Evolutionary conservation across 1,139 yeast genomes (phyloP).

Genomic region (Spathaspora jeffriesii): DNA sequence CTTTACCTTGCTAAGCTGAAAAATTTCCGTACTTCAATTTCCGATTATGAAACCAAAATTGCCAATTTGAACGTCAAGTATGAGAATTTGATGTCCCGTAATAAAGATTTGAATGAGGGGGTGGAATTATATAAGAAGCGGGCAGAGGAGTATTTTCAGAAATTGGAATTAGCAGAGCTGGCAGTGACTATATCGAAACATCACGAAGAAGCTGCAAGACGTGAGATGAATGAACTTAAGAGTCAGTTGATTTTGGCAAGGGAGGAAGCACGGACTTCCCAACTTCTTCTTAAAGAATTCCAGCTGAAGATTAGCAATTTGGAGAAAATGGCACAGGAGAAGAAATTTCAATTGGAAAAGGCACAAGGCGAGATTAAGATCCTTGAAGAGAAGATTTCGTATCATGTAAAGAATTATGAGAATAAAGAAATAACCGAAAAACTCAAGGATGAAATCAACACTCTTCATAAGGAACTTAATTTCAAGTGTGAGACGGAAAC

Average conservation of each 20-base stretch:
- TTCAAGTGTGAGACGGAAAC: conserved; percentile 64
- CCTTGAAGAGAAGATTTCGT: conserved; percentile 53
- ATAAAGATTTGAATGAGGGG: conserved; percentile 51
- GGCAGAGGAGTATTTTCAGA: conserved; percentile 73
- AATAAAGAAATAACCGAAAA: conserved; percentile 44
- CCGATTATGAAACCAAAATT: conserved; percentile 42
- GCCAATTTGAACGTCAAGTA: conserved; percentile 50
- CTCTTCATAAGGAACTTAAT: conserved; percentile 57
- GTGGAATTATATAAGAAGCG: conserved; percentile 67
- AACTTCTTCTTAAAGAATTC: conserved; percentile 55
- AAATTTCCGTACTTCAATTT: conserved; percentile 34
- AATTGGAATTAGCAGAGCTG: conserved; percentile 78
- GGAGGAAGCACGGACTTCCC: conserved; percentile 62
- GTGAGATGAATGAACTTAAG: conserved; percentile 58
- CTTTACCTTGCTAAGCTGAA: conserved; percentile 39
- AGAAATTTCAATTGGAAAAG: conserved; percentile 54
- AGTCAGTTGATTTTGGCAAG: conserved; percentile 54
- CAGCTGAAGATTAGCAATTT: conserved; percentile 54
- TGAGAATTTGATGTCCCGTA: conserved; percentile 53
- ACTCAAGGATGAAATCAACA: conserved; percentile 58
- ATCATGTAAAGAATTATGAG: conserved; percentile 50
- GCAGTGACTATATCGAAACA: conserved; percentile 64
- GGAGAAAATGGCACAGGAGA: conserved; percentile 62
- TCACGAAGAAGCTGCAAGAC: conserved; percentile 57
- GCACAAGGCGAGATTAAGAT: conserved; percentile 42